These are phyloP conservation scores for Microsporum canis DNA, from an alignment of 2,329 filamentous ascomycete species.

Conservation along the genomic window DNA sequence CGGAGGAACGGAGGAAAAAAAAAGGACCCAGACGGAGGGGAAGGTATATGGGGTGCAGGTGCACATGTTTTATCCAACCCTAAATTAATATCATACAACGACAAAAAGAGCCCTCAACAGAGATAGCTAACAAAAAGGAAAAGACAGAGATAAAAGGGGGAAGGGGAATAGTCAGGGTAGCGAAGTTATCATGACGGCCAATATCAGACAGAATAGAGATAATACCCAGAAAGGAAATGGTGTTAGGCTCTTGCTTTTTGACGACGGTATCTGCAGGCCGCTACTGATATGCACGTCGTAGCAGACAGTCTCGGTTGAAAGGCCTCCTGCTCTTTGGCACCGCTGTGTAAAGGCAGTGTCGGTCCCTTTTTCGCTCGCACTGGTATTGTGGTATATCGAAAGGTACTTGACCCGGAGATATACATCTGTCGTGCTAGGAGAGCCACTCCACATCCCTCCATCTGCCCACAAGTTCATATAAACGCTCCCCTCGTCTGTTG, in stretches of 20 bases:
- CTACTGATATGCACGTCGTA: conserved; percentile 12
- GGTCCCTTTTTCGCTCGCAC: conserved; percentile 12
- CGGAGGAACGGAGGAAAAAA: background rate
- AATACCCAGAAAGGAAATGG: conserved; percentile 12
- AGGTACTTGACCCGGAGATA: conserved; percentile 17
- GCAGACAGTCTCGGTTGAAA: conserved; percentile 17
- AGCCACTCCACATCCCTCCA: conserved; percentile 20
- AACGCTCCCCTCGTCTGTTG: conserved; percentile 16
- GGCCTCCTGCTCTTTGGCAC: conserved; percentile 18
- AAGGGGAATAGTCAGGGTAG: background rate
- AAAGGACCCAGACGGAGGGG: background rate
- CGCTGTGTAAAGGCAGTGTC: conserved; percentile 12
- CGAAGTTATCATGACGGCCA: background rate
- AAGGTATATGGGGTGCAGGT: background rate
- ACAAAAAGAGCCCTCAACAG: background rate
- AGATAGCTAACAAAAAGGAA: background rate
- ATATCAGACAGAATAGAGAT: conserved; percentile 9
- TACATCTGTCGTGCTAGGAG: conserved; percentile 20
- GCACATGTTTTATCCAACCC: background rate
- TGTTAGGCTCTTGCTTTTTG: conserved; percentile 7
- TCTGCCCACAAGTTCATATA: conserved; percentile 24
- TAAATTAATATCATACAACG: conserved; percentile 2
- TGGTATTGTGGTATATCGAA: conserved; percentile 21
- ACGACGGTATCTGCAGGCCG: conserved; percentile 12
- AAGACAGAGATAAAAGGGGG: background rate